These are phyloP conservation scores for Globisporangium rhizosaccharum DNA, from an alignment of 352 stramenopile species.

Conservation along the genomic window DNA sequence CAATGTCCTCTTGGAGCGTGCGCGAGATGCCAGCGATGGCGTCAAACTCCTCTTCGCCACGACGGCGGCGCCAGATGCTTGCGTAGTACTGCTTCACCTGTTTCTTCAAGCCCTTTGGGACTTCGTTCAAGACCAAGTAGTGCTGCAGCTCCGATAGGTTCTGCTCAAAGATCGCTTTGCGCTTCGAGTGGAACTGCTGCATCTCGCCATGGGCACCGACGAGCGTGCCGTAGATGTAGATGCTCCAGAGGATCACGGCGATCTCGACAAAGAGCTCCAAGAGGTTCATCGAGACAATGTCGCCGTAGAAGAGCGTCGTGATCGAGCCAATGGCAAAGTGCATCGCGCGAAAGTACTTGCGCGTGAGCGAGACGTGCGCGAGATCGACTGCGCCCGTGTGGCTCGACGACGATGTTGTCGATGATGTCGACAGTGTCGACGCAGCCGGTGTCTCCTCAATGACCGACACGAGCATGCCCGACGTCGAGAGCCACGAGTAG, in stretches of 20 bases:
- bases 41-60: conserved; percentile 49
- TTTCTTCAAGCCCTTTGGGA: conserved; percentile 57
- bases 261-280: conserved; percentile 56
- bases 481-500: conserved; percentile 52
- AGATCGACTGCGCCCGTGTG: conserved; percentile 19
- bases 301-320: conserved; percentile 64
- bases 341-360: conserved; percentile 63
- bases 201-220: conserved; percentile 54
- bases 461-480: conserved; percentile 40
- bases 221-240: conserved; percentile 69
- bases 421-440: conserved; percentile 8
- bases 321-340: conserved; percentile 63
- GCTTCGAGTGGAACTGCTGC: conserved; percentile 34
- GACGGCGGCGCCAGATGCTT: conserved; percentile 45
- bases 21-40: conserved; percentile 42
- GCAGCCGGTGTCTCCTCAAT: background rate
- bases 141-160: conserved; percentile 59
- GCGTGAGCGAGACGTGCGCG: conserved; percentile 24
- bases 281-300: conserved; percentile 66
- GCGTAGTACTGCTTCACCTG: conserved; percentile 73
- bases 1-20: conserved; percentile 52
- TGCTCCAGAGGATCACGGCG: conserved; percentile 46
- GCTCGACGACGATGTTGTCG: conserved; percentile 4
- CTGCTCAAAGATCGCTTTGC: conserved; percentile 58
- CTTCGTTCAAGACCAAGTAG: conserved; percentile 63